phyloP scores from a whole-genome alignment of 2,329 filamentous ascomycete species.

The Penicillium sp. region DNA sequence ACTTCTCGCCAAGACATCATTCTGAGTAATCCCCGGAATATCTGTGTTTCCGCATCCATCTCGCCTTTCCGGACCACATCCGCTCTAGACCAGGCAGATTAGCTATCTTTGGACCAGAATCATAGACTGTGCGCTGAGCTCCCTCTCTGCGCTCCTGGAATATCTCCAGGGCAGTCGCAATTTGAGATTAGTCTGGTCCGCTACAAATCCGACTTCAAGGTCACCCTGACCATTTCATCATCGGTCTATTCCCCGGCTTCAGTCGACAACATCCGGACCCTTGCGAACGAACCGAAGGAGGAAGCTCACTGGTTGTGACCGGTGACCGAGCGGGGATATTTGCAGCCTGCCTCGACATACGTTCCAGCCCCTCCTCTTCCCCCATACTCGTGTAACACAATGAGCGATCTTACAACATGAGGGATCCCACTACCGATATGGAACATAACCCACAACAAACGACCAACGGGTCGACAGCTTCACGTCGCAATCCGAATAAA shows the following conservation, averaged over 20 bases:
- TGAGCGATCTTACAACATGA: constrained; percentile 36
- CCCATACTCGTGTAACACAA: constrained; percentile 25
- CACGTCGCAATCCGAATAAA: constrained; percentile 32
- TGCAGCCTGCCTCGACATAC: neutral
- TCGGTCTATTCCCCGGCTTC: neutral
- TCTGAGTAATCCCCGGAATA: constrained; percentile 9
- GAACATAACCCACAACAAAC: constrained; percentile 30
- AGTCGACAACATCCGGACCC: neutral
- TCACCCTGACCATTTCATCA: neutral
- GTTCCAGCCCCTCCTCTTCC: constrained; percentile 10
- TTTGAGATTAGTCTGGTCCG: neutral
- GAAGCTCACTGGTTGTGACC: neutral
- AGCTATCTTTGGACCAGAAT: constrained; percentile 9
- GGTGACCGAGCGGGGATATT: neutral
- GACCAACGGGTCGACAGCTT: constrained; percentile 31
- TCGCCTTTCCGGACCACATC: constrained; percentile 8
- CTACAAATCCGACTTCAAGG: neutral
- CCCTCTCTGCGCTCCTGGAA: constrained; percentile 7
- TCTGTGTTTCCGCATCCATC: constrained; percentile 2
- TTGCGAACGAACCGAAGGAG: neutral
- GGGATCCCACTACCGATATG: constrained; percentile 36
- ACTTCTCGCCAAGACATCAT: constrained; percentile 4
- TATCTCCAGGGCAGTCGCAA: constrained; percentile 5
- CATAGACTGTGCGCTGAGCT: constrained; percentile 7
- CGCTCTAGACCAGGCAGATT: constrained; percentile 4